A percentile compares a stretch with the other conserved stretches of the same genome.
phyloP scores from a whole-genome alignment of 2,329 filamentous ascomycete genomes.

The Fusarium sp. region DNA sequence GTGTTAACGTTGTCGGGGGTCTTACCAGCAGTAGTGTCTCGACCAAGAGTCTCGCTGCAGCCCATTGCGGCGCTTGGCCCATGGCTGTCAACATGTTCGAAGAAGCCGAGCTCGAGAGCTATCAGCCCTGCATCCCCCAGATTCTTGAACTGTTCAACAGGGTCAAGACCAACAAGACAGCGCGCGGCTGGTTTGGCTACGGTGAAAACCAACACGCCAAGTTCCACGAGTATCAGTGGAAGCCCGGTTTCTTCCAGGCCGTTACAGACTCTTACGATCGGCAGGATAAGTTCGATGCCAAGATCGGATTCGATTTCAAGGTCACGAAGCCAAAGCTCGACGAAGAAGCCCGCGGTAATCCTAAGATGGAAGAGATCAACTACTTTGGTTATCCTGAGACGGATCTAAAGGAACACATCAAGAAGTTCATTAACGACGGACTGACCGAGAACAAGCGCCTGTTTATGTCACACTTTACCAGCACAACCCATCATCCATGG shows the following conservation, averaged over 20 bases:
- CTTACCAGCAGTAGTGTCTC: conserved; percentile 57
- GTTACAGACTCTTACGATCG: conserved; percentile 51
- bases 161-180: conserved; percentile 22
- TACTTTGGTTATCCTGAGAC: conserved; percentile 52
- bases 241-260: conserved; percentile 50
- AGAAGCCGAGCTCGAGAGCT: conserved; percentile 56
- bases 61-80: conserved; percentile 56
- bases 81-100: conserved; percentile 57
- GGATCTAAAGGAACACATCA: conserved; percentile 48
- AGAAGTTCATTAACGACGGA: conserved; percentile 47
- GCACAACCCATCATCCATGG: conserved; percentile 52
- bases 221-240: conserved; percentile 48
- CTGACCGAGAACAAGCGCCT: conserved; percentile 49
- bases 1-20: conserved; percentile 55
- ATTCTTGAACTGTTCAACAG: conserved; percentile 51
- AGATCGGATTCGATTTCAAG: conserved; percentile 49
- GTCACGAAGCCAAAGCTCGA: conserved; percentile 47
- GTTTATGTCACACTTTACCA: conserved; percentile 52
- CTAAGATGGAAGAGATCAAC: conserved; percentile 41
- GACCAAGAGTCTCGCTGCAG: conserved; percentile 56
- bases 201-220: conserved; percentile 20
- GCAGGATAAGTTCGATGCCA: conserved; percentile 47
- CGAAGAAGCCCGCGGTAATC: conserved; percentile 34
- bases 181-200: conserved; percentile 16
- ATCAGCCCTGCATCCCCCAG: conserved; percentile 59